Base-by-base conservation (phyloP, 2,329 filamentous ascomycete genomes). In the Chrysoporthe austroafricana region DNA sequence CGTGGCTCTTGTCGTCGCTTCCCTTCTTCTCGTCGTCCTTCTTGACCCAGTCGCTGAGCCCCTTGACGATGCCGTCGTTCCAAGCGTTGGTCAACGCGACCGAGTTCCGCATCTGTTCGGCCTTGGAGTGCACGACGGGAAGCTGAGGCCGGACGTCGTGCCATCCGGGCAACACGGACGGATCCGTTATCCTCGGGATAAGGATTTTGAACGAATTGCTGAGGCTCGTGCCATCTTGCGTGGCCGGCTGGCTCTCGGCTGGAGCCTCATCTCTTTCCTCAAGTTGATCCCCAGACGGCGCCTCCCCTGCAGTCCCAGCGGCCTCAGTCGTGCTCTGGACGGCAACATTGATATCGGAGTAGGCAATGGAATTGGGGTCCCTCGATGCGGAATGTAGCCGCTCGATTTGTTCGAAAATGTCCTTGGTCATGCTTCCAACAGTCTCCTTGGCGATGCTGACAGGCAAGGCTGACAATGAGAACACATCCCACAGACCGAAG, bases 401-500 rank as follows among this genome's bases (percentile, higher is more conserved):
- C 69, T 87, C 84, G 9, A 84, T 75, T 69, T 84, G 79, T 0
- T 77, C 72, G 66, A 86, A 82, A 0, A 86, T 72, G 14, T 80
- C 75, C 13, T 73, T 71, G 4, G 79, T 73, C 42, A 82, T 76
- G 4, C 73, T 71, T 48, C 79, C 79, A 9, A 85, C 68, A 1
- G 80, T 66, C 1, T 74, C 71, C 43, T 79, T 77, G 11, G 81
- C 80, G 0, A 76, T 71, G 9, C 75, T 72, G 11, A 79, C 75
- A 0, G 85, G 84, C 21, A 86, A 72, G 2, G 83, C 77, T 0
- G 85, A 80, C 21, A 86, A 74, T 13, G 82, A 81, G 84, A 84
- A 87, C 62, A 86, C 74, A 66, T 87, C 85, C 84, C 84, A 86
- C 42, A 81, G 81, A n/a, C 85, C 85, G 64, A 86, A 80, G 11